Base-by-base conservation (phyloP, 306 rosid genomes). In the Cucurbita argyrosperma region DNA sequence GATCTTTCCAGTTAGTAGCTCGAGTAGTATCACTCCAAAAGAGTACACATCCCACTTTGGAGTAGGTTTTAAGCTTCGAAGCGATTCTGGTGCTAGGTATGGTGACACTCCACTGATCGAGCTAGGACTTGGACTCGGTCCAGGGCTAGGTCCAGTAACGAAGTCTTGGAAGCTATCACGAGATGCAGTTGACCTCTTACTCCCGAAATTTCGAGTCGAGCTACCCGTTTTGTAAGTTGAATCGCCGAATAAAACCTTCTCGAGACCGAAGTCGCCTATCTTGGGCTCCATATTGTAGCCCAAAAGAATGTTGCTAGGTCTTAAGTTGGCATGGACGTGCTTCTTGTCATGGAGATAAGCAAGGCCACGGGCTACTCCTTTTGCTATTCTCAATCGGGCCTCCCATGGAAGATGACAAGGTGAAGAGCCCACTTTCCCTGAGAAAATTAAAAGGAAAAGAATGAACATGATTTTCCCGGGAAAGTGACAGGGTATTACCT, bases 381-480 rank as follows among this genome's bases (percentile, higher is more conserved):
- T 91, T 0, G 96, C 99, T 73, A 94, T 89, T 85, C 82, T 89
- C 43, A 91, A 83, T 87, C 97, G 69, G 0, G 86, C 50, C 50
- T 91, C 99, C 99, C 99, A 94, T 0, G 97, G 99, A 47, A 94
- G 81, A 86, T 89, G 97, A 77, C 92, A 89, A n/a, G 97, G 99
- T 16, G 99, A 91, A 11, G 97, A 88, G 11, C 99, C 97, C 76
- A 85, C 90, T 67, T 94, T 94, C 82, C 91, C 99, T 94, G 85
- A 77, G 62, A 80, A 65, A 8, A 58, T 8, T 0, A 26, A 57
- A n/a, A 5, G 15, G 9, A 43, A 43, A 43, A 5, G 47, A 43
- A 43, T 43, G 8, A 30, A 30, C 35, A 16, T 67, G 0, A 40
- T 59, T 39, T 39, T 7, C 43, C 19, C 19, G 13, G 60, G 62